A percentile compares a stretch with the other conserved stretches of the same genome.
Evolutionary conservation across 768 basidiomycete species (phyloP).

Genomic region (Paxillus ammoniavirescens): DNA sequence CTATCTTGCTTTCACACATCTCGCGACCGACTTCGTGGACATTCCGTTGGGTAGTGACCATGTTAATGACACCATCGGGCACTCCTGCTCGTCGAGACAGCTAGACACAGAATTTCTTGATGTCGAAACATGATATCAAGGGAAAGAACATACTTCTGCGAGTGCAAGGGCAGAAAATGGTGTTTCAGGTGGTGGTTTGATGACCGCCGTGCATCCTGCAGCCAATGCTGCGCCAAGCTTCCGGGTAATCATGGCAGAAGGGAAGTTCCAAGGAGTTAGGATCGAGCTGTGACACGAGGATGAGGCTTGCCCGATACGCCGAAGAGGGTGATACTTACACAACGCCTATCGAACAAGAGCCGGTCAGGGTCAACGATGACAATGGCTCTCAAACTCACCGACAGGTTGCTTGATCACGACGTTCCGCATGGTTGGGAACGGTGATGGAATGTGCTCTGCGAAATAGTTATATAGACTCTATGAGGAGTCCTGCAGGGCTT

Average conservation of each 20-base stretch:
- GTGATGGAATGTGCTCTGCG: constrained; percentile 79
- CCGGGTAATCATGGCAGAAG: constrained; percentile 92
- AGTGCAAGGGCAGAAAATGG: constrained; percentile 92
- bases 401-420: constrained; percentile 92
- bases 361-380: constrained; percentile 33
- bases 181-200: constrained; percentile 94
- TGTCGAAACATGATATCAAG: not conserved
- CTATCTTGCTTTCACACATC: constrained; percentile 83
- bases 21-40: constrained; percentile 88
- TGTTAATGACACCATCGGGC: constrained; percentile 93
- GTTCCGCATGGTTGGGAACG: constrained; percentile 69
- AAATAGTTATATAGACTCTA: not conserved
- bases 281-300: constrained; percentile 52
- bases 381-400: constrained; percentile 46
- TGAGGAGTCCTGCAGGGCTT: constrained; percentile 13
- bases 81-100: constrained; percentile 87
- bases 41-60: constrained; percentile 86
- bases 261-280: constrained; percentile 91
- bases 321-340: constrained; percentile 35
- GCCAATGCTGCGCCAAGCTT: constrained; percentile 88
- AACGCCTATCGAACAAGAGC: constrained; percentile 35
- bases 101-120: constrained; percentile 34
- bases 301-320: not conserved
- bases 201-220: constrained; percentile 93
- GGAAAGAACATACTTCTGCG: constrained; percentile 59